Conservation (phyloP, 1,284 basidiomycete species). For the Moesziomyces sp. region DNA sequence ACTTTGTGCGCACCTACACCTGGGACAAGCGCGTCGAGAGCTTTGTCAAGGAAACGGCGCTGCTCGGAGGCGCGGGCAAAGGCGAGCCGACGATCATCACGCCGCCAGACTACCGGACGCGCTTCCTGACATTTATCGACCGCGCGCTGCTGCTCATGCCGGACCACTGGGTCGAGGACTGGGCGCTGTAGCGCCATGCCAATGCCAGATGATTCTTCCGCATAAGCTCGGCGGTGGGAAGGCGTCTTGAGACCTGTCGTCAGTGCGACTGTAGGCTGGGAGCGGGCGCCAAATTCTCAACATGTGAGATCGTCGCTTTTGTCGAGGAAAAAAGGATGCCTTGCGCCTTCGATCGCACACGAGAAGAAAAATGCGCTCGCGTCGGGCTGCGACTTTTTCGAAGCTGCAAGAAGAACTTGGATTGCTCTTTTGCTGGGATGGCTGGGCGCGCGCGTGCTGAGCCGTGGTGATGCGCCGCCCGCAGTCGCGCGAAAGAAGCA, state of each 20-base stretch:
- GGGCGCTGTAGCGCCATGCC: conserved; percentile 30
- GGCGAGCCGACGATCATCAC: conserved; percentile 66
- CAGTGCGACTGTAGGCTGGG: neutral
- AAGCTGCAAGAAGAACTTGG: conserved; percentile 45
- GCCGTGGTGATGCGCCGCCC: neutral
- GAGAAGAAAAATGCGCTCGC: conserved; percentile 11
- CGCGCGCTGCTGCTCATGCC: conserved; percentile 57
- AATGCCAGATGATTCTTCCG: neutral
- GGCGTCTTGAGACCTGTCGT: neutral
- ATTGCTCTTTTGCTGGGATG: no score
- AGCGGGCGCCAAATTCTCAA: no score
- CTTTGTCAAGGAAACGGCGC: conserved; percentile 94
- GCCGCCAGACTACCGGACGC: conserved; percentile 63
- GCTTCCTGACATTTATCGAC: conserved; percentile 66
- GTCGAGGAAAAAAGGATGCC: neutral
- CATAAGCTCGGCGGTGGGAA: neutral
- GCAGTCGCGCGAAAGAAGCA: conserved; percentile 38
- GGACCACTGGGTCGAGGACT: conserved; percentile 60
- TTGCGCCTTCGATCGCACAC: conserved; percentile 23
- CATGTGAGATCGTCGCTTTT: neutral
- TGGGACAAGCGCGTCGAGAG: conserved; percentile 99
- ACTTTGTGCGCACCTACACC: conserved; percentile 92
- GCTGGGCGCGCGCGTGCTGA: conserved; percentile 6
- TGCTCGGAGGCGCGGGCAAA: conserved; percentile 76
- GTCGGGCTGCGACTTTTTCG: conserved; percentile 11